Evolutionary conservation across 108 stramenopile species (phyloP).

Genomic region (Fragilaria crotonensis): DNA sequence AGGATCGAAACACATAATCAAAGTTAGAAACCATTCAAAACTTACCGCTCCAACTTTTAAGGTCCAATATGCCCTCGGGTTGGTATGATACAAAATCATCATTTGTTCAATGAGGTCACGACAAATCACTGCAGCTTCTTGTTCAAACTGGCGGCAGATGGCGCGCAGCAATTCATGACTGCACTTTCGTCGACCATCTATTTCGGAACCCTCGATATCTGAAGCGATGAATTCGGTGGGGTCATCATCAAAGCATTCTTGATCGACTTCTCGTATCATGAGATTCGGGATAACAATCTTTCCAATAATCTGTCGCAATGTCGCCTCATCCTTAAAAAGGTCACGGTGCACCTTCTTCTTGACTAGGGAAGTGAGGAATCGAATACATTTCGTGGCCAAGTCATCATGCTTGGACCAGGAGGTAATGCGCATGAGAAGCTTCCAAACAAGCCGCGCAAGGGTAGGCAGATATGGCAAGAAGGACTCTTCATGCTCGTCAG

Average conservation of each 20-base stretch:
- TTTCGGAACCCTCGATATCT: constrained; percentile 94
- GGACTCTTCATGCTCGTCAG: constrained; percentile 94
- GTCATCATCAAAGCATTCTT: constrained; percentile 95
- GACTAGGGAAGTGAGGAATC: constrained; percentile 84
- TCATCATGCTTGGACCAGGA: constrained; percentile 76
- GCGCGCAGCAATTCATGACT: constrained; percentile 88
- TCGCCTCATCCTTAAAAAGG: constrained; percentile 73
- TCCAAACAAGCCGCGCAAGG: constrained; percentile 87
- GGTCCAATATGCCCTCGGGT: constrained; percentile 69
- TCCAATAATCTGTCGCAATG: constrained; percentile 83
- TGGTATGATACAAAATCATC: constrained; percentile 55
- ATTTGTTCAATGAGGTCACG: constrained; percentile 69
- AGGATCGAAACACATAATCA: background rate
- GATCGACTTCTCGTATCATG: constrained; percentile 79
- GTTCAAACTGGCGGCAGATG: constrained; percentile 91
- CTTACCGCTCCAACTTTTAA: constrained; percentile 90
- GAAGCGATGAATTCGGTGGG: constrained; percentile 92
- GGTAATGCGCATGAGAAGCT: constrained; percentile 69
- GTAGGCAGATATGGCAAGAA: constrained; percentile 72
- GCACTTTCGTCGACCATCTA: constrained; percentile 87
- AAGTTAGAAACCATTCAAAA: constrained; percentile 1
- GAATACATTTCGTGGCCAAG: constrained; percentile 86
- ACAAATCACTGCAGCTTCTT: constrained; percentile 79
- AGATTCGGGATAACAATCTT: constrained; percentile 95
- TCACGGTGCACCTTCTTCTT: constrained; percentile 80